These are phyloP conservation scores for Penicillium antarcticum DNA, from an alignment of 495 filamentous ascomycete genomes.

Conservation along the genomic window DNA sequence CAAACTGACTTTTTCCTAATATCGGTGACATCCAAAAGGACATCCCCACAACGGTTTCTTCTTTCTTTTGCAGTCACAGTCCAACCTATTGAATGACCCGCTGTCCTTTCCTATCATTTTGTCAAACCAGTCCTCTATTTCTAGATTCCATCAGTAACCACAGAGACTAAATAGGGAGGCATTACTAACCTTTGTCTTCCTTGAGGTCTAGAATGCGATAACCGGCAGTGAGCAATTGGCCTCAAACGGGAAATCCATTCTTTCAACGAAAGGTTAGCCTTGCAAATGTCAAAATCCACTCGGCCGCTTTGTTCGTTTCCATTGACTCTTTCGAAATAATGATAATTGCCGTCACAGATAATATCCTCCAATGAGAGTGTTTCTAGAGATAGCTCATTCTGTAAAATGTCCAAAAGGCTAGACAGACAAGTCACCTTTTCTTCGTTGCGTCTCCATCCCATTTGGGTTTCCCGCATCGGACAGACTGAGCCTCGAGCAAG, in stretches of 20 bases:
- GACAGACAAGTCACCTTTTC: slow-evolving; percentile 12
- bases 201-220: slow-evolving; percentile 2
- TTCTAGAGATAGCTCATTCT: slow-evolving; percentile 12
- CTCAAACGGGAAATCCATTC: slow-evolving; percentile 14
- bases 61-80: slow-evolving; percentile 13
- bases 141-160: slow-evolving; percentile 9
- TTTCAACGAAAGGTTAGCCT: slow-evolving; percentile 6
- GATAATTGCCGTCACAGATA: slow-evolving; percentile 14
- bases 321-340: slow-evolving; percentile 11
- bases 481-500: slow-evolving; percentile 1
- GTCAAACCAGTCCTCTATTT: slow-evolving; percentile 13
- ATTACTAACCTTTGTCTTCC: slow-evolving; percentile 10
- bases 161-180: slow-evolving; percentile 2
- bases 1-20: slow-evolving; percentile 4
- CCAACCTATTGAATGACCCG: slow-evolving; percentile 5
- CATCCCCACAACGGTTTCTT: slow-evolving; percentile 5
- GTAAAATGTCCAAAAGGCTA: slow-evolving; percentile 10
- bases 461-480: slow-evolving; percentile 4
- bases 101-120: slow-evolving; percentile 14
- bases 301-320: neutral
- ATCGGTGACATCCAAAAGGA: slow-evolving; percentile 12
- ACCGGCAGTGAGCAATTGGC: slow-evolving; percentile 4
- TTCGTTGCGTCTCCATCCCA: slow-evolving; percentile 11
- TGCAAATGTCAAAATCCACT: slow-evolving; percentile 14
- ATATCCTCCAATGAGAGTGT: slow-evolving; percentile 11